Evolutionary conservation across 2,329 filamentous ascomycete species (phyloP), one percentile per base, ranked within the genome.

Genomic region (Hypoxylon sp.): DNA sequence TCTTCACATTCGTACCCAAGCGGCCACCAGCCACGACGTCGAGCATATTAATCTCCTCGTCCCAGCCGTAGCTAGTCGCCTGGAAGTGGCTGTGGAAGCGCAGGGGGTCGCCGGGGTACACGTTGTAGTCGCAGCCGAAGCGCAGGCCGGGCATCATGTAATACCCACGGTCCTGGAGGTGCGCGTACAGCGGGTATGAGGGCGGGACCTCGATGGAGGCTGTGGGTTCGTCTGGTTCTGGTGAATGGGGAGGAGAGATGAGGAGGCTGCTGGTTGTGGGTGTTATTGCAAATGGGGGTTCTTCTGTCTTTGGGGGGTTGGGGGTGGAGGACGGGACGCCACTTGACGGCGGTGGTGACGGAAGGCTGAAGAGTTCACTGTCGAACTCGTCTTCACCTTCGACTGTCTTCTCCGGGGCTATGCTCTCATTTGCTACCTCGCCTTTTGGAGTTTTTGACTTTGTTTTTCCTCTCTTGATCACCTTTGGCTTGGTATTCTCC

Each of bases 41-140:
- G 71, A 97, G 85, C 74, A 98, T 82, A 37, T 91, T 87, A 61
- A 99, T 90, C 71, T 94, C 88, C 73, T 97, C 88, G 65, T 97
- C 89, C 93, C 94, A 98, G n/a, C 84, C 88, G 72, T 91, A 88
- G 30, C 91, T 89, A n/a, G 90, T 91, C 6, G 91, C 92, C 73
- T 97, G 86, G 77, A 97, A 98, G 78, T 99, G 96, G 47, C 93
- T 96, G 79, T 99, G 96, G 77, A 96, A 99, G 9, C 96, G 90
- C 54, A 99, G 83, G 0, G 96, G 94, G 77, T 99, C 96, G 47
- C 96, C 96, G 0, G 96, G 96, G 74, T 99, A 99, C 4, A 96
- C 93, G 71, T 94, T 93, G 79, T 97, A 97, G 74, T 96, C 89
- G 73, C 94, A 96, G 25, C 96, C 96, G 74, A 99, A 99, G 25